Evolutionary conservation across 1,284 basidiomycete genomes (phyloP).

Genomic region (Cutaneotrichosporon arboriforme): DNA sequence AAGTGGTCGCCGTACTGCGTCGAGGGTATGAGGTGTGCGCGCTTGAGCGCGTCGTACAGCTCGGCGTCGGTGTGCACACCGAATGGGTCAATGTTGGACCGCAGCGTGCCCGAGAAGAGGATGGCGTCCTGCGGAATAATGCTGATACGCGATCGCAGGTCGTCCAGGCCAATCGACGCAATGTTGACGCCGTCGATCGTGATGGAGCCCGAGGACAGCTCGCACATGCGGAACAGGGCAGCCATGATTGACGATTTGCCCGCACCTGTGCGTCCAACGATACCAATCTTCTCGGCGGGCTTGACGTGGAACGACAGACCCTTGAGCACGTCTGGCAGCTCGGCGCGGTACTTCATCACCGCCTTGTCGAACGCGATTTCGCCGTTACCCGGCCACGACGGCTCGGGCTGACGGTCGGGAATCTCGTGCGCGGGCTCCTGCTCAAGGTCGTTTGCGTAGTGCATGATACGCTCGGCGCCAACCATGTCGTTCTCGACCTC

Average conservation of each 20-base stretch:
- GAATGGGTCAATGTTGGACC: constrained; percentile 69
- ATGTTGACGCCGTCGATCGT: constrained; percentile 50
- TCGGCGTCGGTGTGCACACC: constrained; percentile 64
- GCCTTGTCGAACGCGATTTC: constrained; percentile 48
- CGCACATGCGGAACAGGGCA: constrained; percentile 51
- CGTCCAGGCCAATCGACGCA: constrained; percentile 52
- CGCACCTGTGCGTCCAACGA: constrained; percentile 51
- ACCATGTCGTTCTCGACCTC: constrained; percentile 92
- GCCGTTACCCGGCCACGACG: constrained; percentile 60
- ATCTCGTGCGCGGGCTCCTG: constrained; percentile 72
- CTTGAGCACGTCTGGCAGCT: constrained; percentile 52
- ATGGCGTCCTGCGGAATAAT: constrained; percentile 83
- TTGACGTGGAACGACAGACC: constrained; percentile 56
- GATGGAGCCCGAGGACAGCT: constrained; percentile 48
- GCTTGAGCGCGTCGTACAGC: constrained; percentile 74
- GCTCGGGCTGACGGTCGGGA: constrained; percentile 55
- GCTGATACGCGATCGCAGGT: constrained; percentile 49
- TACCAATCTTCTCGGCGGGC: constrained; percentile 54
- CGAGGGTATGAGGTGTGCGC: constrained; percentile 62
- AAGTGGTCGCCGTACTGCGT: constrained; percentile 10
- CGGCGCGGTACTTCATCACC: constrained; percentile 51
- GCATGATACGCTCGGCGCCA: constrained; percentile 68
- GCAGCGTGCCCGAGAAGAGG: constrained; percentile 56
- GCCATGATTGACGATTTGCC: constrained; percentile 61
- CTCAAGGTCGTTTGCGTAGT: constrained; percentile 66